A percentile compares a stretch with the other conserved stretches of the same genome.
These are phyloP conservation scores for Yarrowia bubula DNA, from an alignment of 805 yeast genomes.

Conservation along the genomic window DNA sequence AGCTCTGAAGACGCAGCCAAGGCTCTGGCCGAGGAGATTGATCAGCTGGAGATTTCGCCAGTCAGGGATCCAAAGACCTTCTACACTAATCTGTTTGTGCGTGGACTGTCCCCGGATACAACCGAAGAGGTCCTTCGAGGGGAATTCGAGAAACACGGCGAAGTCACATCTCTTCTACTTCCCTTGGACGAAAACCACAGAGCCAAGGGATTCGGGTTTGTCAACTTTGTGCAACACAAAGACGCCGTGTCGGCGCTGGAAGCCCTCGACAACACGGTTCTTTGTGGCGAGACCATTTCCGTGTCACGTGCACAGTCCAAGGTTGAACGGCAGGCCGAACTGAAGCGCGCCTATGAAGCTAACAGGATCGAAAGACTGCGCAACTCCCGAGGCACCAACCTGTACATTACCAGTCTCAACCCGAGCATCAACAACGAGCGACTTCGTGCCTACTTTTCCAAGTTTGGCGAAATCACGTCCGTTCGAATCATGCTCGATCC, in stretches of 20 bases:
- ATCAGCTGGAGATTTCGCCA: conserved; percentile 1
- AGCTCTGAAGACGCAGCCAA: conserved; percentile 3
- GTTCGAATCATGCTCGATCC: conserved; percentile 55
- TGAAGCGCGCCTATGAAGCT: conserved; percentile 29
- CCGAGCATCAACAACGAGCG: conserved; percentile 54
- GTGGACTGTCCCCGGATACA: conserved; percentile 3
- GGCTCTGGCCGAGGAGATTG: background rate
- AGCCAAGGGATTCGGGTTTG: conserved; percentile 57
- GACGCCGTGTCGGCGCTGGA: conserved; percentile 49
- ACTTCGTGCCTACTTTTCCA: conserved; percentile 44
- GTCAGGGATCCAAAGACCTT: background rate
- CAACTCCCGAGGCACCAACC: conserved; percentile 63
- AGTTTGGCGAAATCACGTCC: conserved; percentile 53
- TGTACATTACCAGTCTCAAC: conserved; percentile 68
- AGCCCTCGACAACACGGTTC: conserved; percentile 46
- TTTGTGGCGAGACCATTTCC: conserved; percentile 41
- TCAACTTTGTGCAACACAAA: conserved; percentile 47
- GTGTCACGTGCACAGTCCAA: conserved; percentile 51
- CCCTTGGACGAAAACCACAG: conserved; percentile 11
- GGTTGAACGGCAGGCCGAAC: conserved; percentile 36
- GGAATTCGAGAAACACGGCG: background rate
- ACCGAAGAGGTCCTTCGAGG: background rate
- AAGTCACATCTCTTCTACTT: conserved; percentile 19
- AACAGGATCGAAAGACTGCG: conserved; percentile 35
- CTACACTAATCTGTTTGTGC: conserved; percentile 22